Evolutionary conservation across 2,329 filamentous ascomycete species (phyloP).

Genomic region (Lecanosticta acicola): DNA sequence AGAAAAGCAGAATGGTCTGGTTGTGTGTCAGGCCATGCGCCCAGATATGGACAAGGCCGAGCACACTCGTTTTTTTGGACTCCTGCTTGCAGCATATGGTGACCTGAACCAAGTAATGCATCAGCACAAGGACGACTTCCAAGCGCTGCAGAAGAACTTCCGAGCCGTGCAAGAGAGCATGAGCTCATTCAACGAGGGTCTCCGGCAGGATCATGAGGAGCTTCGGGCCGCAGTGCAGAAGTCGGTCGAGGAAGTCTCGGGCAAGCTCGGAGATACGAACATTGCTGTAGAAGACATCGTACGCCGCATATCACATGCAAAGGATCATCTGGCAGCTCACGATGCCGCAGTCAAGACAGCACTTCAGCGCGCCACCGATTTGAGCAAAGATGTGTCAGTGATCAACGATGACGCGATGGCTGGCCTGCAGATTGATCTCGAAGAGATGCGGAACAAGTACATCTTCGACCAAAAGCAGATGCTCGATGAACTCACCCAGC

Average conservation of each 20-base stretch:
- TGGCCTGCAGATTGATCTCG: background rate
- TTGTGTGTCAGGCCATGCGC: slow-evolving; percentile 58
- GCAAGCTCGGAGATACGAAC: too few relatives aligned
- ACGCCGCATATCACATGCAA: too few relatives aligned
- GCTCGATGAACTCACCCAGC: background rate
- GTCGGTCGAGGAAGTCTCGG: too few relatives aligned
- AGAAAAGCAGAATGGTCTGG: slow-evolving; percentile 54
- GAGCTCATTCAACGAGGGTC: background rate
- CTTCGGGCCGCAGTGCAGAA: background rate
- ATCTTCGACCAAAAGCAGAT: background rate
- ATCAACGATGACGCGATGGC: background rate
- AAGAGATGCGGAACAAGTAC: background rate
- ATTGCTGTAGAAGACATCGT: too few relatives aligned
- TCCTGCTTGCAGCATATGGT: slow-evolving; percentile 6
- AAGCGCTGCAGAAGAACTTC: slow-evolving; percentile 2
- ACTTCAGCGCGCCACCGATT: background rate
- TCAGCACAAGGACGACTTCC: background rate
- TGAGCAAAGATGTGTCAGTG: background rate
- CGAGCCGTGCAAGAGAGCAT: background rate
- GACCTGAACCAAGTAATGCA: slow-evolving; percentile 4
- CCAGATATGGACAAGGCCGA: slow-evolving; percentile 51
- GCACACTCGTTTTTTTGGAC: slow-evolving; percentile 17
- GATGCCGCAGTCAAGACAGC: too few relatives aligned
- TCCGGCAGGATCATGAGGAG: background rate
- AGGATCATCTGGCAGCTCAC: too few relatives aligned